Base-by-base conservation (phyloP, 2,329 filamentous ascomycete genomes). In the Talaromyces amestolkiae region DNA sequence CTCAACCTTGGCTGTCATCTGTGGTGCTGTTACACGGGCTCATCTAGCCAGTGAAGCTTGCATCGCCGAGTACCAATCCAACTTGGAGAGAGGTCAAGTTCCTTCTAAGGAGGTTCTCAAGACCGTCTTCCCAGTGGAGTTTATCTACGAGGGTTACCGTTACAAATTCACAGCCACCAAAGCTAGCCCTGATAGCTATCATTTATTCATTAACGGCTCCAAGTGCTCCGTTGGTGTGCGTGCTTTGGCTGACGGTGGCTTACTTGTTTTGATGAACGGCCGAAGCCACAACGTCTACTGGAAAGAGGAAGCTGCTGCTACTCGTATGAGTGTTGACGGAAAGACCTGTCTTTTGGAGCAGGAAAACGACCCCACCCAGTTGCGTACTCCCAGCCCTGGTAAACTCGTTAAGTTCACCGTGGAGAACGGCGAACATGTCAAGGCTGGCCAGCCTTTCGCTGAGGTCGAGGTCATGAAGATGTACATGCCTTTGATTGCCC, bases 391-490 rank as follows among this genome's bases (percentile, higher is more conserved):
- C 49, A 96, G 91, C 68, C 95, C 95, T 56, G 95, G 95, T 78
- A 99, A 99, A 84, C 89, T 99, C 41, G 94, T 99, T 82, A 97
- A 97, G 82, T 99, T 95, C 80, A 91, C 92, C 1, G 91, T 99
- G 2, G 95, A 97, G 79, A 98, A 96, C 74, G 95, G 95, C 67
- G 86, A 93, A 71, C 95, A 99, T 77, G 88, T 99, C 79, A 90
- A 88, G 79, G 92, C 96, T 72, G 94, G 94, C 65, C 91, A 98
- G 79, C 85, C 94, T 39, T 99, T 93, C 75, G 95, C 95, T 64
- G 95, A 99, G 79, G 94, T 99, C 47, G 95, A 99, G 81, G 95
- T 99, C 80, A 99, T 99, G 95, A 99, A 99, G 86, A 99, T 99
- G 95, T 98, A 98, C 86, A 99, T 99, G 95, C 95, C 95, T 74